phyloP scores from a whole-genome alignment of 2,329 filamentous ascomycete genomes.

The Polychaeton citri region DNA sequence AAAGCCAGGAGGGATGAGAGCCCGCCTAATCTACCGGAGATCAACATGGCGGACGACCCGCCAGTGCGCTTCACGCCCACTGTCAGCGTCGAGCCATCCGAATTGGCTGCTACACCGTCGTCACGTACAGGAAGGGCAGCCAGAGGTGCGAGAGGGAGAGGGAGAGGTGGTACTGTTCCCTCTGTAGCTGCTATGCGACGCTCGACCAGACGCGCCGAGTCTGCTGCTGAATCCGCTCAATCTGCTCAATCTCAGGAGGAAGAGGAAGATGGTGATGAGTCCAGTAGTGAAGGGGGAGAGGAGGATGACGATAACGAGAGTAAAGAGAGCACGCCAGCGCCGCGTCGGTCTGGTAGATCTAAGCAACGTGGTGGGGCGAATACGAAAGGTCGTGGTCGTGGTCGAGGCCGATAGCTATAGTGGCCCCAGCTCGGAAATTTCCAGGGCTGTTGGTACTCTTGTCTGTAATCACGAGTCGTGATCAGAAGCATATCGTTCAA shows the following conservation, averaged over 20 bases:
- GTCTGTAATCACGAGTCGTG: too few species aligned
- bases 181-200: not conserved
- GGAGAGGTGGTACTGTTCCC: slow-evolving; percentile 1
- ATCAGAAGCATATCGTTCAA: too few species aligned
- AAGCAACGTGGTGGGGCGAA: not conserved
- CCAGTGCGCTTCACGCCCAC: slow-evolving; percentile 21
- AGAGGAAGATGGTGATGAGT: not conserved
- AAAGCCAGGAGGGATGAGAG: slow-evolving; percentile 11
- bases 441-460: too few species aligned
- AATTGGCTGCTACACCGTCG: slow-evolving; percentile 9
- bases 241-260: slow-evolving; percentile 1
- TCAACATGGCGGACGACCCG: slow-evolving; percentile 17
- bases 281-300: slow-evolving; percentile 1
- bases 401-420: not conserved
- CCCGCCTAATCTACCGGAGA: slow-evolving; percentile 15
- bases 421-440: too few species aligned
- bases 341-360: slow-evolving; percentile 1
- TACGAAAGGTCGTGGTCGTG: not conserved
- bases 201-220: not conserved
- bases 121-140: slow-evolving; percentile 5
- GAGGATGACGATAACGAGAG: slow-evolving; percentile 7
- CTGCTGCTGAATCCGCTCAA: not conserved
- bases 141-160: slow-evolving; percentile 5
- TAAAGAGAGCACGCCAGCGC: slow-evolving; percentile 7
- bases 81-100: slow-evolving; percentile 17